Base-by-base conservation (phyloP, 768 basidiomycete genomes). In the Mycena vulgaris region DNA sequence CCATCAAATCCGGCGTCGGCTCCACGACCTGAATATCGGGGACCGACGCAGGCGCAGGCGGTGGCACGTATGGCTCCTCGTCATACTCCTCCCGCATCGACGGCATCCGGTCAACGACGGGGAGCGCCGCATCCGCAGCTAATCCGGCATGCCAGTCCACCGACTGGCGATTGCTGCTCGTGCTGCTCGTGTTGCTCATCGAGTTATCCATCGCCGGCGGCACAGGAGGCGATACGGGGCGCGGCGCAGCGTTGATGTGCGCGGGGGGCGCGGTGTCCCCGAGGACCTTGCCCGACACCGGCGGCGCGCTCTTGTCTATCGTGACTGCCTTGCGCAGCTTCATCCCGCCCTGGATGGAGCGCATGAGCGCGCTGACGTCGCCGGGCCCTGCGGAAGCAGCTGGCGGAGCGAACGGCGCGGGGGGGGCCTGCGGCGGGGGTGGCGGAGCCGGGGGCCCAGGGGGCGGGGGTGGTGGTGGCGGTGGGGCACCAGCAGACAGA, bases 91-190 rank as follows among this genome's bases (percentile, higher is more conserved):
- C 90, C 8, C 70, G 79, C 45, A 87, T 91, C 28, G 88, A 80
- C 39, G 90, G 87, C 73, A 92, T 77, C 53, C 78, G 82, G 60
- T 80, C 82, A 33, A 83, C 75, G 51, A 76, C 76, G 25, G 73
- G 75, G 47, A 77, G 76, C 39, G 85, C 87, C 40, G 83, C 82
- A 82, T 97, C 92, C 42, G 92, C 93, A 16, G 97, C 96, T 16
- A 97, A 85, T 35, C 92, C 93, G 58, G 91, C 88, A 77, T 95
- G 96, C 97, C 97, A 99, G 75, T 95, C 96, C 5, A 97, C 92
- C 9, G 92, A 93, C 79, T 96, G 93, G 68, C 91, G 85, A 75
- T 92, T 88, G 63, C 81, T 86, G 37, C 39, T 39, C 39, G 39
- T 35, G 33, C 39, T 40, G 17, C 86, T 76, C 53, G 72, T 77